Evolutionary conservation across 441 rosid species (phyloP).

Genomic region (Metrosideros polymorpha): DNA sequence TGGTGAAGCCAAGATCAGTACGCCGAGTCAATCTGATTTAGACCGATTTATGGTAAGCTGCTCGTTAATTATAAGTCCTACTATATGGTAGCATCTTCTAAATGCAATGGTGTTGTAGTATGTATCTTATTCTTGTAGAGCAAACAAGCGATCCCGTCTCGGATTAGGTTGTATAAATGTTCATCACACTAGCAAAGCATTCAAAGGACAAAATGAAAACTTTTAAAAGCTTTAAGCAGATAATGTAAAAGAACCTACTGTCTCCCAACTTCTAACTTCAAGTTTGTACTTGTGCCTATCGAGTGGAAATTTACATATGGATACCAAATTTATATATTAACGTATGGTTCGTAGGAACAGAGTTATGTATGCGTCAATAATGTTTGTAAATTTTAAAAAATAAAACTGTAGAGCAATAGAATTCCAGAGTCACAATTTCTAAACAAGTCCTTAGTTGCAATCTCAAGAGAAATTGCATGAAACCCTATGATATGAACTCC

Average conservation of each 20-base stretch:
- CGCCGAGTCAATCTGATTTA: conserved; percentile 23
- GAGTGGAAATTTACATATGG: background rate
- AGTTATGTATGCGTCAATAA: background rate
- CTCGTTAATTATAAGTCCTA: background rate
- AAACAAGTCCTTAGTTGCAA: background rate
- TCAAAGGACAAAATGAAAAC: background rate
- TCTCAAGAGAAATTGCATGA: background rate
- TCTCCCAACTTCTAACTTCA: background rate
- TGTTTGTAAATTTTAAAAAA: background rate
- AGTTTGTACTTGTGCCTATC: background rate
- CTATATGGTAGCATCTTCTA: background rate
- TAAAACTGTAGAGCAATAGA: background rate
- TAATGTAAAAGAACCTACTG: background rate
- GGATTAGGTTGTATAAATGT: background rate
- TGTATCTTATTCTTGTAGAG: background rate
- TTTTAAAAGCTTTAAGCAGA: background rate
- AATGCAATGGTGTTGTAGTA: background rate
- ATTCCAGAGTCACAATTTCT: background rate
- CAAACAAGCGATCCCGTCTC: background rate
- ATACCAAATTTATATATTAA: background rate
- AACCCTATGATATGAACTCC: background rate
- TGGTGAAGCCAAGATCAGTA: conserved; percentile 7
- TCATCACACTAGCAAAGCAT: background rate
- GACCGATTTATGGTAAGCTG: conserved; percentile 40
- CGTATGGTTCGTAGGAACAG: background rate